Evolutionary conservation across 805 yeast species (phyloP), one percentile per base, ranked within the genome.

Genomic region (Grigorovia yakushimaensis): DNA sequence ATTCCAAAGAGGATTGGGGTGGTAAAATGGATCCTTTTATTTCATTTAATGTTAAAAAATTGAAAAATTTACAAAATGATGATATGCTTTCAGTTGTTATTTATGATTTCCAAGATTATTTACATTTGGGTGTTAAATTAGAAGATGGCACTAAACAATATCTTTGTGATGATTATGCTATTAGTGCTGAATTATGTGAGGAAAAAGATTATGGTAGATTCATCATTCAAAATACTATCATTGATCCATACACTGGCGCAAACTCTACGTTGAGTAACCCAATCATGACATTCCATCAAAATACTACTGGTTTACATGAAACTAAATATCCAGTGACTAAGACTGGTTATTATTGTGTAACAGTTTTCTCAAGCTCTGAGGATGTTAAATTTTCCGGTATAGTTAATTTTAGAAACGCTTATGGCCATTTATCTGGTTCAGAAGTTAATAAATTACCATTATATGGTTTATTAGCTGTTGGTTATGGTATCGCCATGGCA

Each of bases 331-430:
- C 72, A 4, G 78, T 93, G 41, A 69, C 73, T 48, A 73, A 74
- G 49, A 88, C 98, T 1, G 98, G 98, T 6, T 93, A 84, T 65
- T 93, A 89, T 68, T 93, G 98, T 71, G 84, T 91, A 39, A 81
- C 88, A 1, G 82, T 94, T 0, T 79, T 72, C 53, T 72, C 79
- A 21, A 68, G 76, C 21, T 55, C 64, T 17, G 61, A 61, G 43
- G 53, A 59, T 17, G 62, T 67, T 10, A 71, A 69, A 19, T 93
- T 82, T 65, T 64, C 73, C 44, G 84, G 91, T 15, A 65, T 68
- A n/a, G 83, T 84, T 41, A 82, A 82, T 56, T 93, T 87, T 68
- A 93, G 88, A 69, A 93, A 89, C 67, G 85, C 98, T 4, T 93
- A 77, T 65, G 98, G 98, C 48, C 77, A 86, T 50, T 71, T 93